Evolutionary conservation across 495 filamentous ascomycete genomes (phyloP).

Genomic region (Daldinia concentrica): DNA sequence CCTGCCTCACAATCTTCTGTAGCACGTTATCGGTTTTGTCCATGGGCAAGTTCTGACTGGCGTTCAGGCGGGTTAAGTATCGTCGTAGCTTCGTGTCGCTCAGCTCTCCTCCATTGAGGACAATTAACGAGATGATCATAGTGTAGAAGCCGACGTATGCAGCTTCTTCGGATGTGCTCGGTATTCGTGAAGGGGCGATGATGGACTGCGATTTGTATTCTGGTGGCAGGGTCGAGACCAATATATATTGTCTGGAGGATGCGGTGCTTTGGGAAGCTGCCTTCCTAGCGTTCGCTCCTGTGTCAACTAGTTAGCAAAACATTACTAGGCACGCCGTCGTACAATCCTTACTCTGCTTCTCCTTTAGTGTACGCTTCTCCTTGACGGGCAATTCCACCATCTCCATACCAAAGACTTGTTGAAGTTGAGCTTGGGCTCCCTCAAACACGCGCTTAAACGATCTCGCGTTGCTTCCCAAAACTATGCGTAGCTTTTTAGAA

Average conservation of each 20-base stretch:
- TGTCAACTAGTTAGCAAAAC: slow-evolving; percentile 29
- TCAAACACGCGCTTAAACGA: slow-evolving; percentile 77
- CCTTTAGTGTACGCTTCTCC: slow-evolving; percentile 81
- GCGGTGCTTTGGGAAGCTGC: slow-evolving; percentile 53
- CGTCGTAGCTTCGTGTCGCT: slow-evolving; percentile 76
- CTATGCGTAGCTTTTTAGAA: slow-evolving; percentile 45
- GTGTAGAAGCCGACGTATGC: slow-evolving; percentile 83
- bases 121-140: slow-evolving; percentile 79
- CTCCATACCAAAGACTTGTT: slow-evolving; percentile 81
- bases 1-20: slow-evolving; percentile 78
- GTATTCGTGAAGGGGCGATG: slow-evolving; percentile 71
- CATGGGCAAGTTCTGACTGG: slow-evolving; percentile 75
- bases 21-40: slow-evolving; percentile 81
- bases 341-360: slow-evolving; percentile 66
- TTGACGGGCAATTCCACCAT: slow-evolving; percentile 79
- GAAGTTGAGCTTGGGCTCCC: slow-evolving; percentile 70
- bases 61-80: slow-evolving; percentile 79
- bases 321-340: slow-evolving; percentile 11
- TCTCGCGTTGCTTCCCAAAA: slow-evolving; percentile 62
- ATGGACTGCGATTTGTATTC: slow-evolving; percentile 71
- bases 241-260: slow-evolving; percentile 75
- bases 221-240: slow-evolving; percentile 74
- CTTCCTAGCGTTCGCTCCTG: slow-evolving; percentile 52
- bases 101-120: slow-evolving; percentile 71
- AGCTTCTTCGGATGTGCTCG: slow-evolving; percentile 71